These are phyloP conservation scores for Cnidoscolus chayamansa DNA, from an alignment of 441 rosid species.

Conservation along the genomic window DNA sequence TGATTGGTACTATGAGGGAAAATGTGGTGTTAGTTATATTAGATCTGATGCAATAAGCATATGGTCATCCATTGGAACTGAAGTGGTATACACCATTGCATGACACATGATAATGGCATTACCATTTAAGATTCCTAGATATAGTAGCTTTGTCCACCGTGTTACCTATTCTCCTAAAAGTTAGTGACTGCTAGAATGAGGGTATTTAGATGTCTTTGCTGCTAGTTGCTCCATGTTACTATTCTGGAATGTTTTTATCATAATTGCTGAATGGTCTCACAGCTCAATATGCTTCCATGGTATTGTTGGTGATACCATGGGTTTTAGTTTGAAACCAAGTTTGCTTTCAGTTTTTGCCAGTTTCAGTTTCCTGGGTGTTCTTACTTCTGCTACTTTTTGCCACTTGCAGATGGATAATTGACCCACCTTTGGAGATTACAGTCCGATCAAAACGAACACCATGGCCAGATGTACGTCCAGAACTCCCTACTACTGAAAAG, in stretches of 20 bases:
- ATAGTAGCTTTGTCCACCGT: background rate
- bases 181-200: background rate
- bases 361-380: background rate
- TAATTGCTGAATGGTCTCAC: background rate
- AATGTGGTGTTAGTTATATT: background rate
- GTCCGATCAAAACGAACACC: conserved; percentile 81
- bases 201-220: background rate
- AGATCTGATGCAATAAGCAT: background rate
- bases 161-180: background rate
- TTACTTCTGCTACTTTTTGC: conserved; percentile 2
- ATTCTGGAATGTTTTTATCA: background rate
- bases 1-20: background rate
- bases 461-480: conserved; percentile 94
- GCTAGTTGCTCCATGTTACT: background rate
- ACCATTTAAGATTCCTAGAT: background rate
- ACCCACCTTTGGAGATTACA: conserved; percentile 84
- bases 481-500: conserved; percentile 61
- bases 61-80: background rate
- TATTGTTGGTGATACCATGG: background rate
- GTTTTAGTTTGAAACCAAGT: background rate
- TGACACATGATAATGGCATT: background rate
- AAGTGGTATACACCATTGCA: background rate
- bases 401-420: conserved; percentile 76
- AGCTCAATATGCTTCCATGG: background rate
- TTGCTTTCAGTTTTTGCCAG: background rate